These are phyloP conservation scores for Rhizomucor miehei DNA, from an alignment of 371 early-diverging fungal genomes.

Conservation along the genomic window DNA sequence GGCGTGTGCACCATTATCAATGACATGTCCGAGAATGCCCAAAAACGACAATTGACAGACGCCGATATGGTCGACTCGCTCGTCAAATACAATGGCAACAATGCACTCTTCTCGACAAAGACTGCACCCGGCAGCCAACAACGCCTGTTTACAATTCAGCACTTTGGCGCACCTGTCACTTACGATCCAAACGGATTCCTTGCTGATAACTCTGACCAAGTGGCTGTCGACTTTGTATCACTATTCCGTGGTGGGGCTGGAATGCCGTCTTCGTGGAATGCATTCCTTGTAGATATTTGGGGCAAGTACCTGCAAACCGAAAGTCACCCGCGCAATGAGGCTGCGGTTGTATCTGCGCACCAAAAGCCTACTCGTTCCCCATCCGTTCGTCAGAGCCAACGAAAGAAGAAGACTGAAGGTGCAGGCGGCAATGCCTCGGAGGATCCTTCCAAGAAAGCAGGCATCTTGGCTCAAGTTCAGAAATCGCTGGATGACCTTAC, in stretches of 20 bases:
- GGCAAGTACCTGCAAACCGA: constrained; percentile 47
- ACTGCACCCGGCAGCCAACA: constrained; percentile 38
- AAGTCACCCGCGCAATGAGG: constrained; percentile 54
- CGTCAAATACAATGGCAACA: constrained; percentile 43
- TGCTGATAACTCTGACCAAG: constrained; percentile 67
- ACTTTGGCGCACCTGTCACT: constrained; percentile 70
- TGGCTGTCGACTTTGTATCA: constrained; percentile 80
- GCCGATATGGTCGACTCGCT: constrained; percentile 41
- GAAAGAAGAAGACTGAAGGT: constrained; percentile 2
- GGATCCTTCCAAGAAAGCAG: constrained; percentile 1
- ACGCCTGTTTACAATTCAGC: constrained; percentile 72
- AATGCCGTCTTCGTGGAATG: constrained; percentile 54
- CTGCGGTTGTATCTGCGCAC: constrained; percentile 52
- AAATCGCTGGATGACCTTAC: constrained; percentile 75
- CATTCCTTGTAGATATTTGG: constrained; percentile 40
- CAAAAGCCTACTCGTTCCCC: constrained; percentile 53
- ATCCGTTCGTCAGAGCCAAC: constrained; percentile 30
- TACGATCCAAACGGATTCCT: constrained; percentile 77
- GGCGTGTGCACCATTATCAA: constrained; percentile 62
- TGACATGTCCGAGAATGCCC: constrained; percentile 38
- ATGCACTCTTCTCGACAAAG: constrained; percentile 39
- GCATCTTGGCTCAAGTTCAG: constrained; percentile 63
- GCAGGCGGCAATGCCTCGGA: constrained; percentile 8
- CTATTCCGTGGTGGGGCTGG: constrained; percentile 66
- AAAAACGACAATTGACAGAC: constrained; percentile 35